Evolutionary conservation across 73 alveolate species (phyloP), one percentile per base, ranked within the genome.

Genomic region (Tetrahymena borealis): DNA sequence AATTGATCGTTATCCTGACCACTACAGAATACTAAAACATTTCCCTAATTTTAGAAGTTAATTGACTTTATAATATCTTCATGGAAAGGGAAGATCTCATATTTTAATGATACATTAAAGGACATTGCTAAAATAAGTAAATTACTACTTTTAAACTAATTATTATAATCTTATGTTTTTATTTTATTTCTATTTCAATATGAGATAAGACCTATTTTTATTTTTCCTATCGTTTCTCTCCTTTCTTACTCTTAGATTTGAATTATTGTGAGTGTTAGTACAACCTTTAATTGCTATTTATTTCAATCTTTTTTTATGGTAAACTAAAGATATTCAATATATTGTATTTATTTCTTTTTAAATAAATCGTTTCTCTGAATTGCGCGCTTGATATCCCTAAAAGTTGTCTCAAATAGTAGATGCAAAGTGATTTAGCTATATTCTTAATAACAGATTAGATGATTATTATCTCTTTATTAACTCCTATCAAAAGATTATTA

Each of bases 341-440:
- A 60, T 60, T 60, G 85, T 2, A 60, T 24, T 60, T 60, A 20
- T 60, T 9, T 60, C 9, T 60, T 60, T 60, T 60, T 60, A 60
- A 60, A 60, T 60, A 60, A 60, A 60, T 60, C 85, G 85, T 60
- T 60, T 60, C 85, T 60, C n/a, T 60, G 85, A 24, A 24, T 60
- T 60, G 85, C 85, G 85, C 85, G 85, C 85, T 60, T 60, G 85
- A 60, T 60, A 60, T 60, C 38, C 85, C 85, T 60, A 60, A 60
- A 60, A 18, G 28, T 60, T 60, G 85, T 60, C 85, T 60, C 28
- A 10, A 60, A 60, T 60, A 24, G 28, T 60, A 4, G 10, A 39
- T 39, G 31, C n/a, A 60, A 9, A 20, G 28, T 60, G 28, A 35
- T 35, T 60, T 18, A 60, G 85, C 85, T 60, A n/a, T 60, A 60